phyloP scores from a whole-genome alignment of 2,329 filamentous ascomycete species.

The Whalleya microplaca region DNA sequence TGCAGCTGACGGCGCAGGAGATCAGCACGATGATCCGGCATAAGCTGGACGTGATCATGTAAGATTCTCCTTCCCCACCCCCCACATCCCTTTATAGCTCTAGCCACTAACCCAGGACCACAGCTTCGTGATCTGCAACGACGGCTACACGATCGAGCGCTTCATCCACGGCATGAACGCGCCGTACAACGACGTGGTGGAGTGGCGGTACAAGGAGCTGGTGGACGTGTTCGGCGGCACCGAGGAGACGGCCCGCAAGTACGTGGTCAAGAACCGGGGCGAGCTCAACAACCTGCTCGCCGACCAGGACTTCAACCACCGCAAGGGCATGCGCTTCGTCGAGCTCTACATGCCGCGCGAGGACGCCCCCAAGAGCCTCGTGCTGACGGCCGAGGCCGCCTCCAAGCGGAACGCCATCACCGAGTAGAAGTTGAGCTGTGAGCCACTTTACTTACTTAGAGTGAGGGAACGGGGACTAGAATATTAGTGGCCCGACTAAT shows the following conservation, averaged over 20 bases:
- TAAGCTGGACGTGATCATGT: slow-evolving; percentile 76
- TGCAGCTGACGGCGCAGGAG: slow-evolving; percentile 85
- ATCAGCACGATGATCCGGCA: slow-evolving; percentile 82
- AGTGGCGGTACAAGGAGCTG: slow-evolving; percentile 74
- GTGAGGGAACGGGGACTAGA: background rate
- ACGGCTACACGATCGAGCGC: slow-evolving; percentile 88
- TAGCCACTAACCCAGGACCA: slow-evolving; percentile 26
- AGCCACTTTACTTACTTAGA: too few relatives aligned
- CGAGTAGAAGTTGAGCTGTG: slow-evolving; percentile 15
- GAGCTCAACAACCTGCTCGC: slow-evolving; percentile 69
- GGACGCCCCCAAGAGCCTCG: slow-evolving; percentile 73
- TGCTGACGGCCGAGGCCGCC: slow-evolving; percentile 71
- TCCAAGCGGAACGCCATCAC: slow-evolving; percentile 65
- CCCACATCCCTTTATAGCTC: too few relatives aligned
- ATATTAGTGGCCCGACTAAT: too few relatives aligned
- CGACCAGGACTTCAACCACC: slow-evolving; percentile 65
- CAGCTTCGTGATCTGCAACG: slow-evolving; percentile 82
- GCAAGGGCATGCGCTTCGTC: slow-evolving; percentile 67
- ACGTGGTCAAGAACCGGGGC: slow-evolving; percentile 69
- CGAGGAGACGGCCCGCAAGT: slow-evolving; percentile 61
- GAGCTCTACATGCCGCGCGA: slow-evolving; percentile 81
- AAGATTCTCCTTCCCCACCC: too few relatives aligned
- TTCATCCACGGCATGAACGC: slow-evolving; percentile 84
- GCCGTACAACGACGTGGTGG: slow-evolving; percentile 77
- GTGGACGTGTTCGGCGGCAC: slow-evolving; percentile 67